These are phyloP conservation scores for Trichosporon coremiiforme DNA, from an alignment of 1,284 basidiomycete genomes.

Conservation along the genomic window DNA sequence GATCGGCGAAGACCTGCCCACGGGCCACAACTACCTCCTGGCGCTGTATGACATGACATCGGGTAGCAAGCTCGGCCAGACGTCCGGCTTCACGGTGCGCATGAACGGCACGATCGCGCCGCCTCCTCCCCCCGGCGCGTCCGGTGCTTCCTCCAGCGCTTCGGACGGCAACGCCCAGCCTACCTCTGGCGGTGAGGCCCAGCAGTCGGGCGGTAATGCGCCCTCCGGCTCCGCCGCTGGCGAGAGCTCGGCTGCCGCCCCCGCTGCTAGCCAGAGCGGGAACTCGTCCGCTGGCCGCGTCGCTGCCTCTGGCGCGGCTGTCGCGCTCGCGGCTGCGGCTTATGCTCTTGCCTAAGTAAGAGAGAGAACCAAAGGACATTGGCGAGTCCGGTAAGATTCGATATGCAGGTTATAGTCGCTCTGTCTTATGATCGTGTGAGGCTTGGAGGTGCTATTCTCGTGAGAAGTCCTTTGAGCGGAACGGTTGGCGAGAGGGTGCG, in stretches of 20 bases:
- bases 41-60: constrained; percentile 10
- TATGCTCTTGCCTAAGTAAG: background rate
- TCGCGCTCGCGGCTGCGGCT: background rate
- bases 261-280: background rate
- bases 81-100: constrained; percentile 1
- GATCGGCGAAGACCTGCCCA: background rate
- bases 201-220: background rate
- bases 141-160: background rate
- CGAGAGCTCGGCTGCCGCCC: background rate
- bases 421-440: too few relatives aligned
- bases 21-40: constrained; percentile 11
- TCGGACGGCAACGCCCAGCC: background rate
- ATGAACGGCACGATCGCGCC: background rate
- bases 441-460: background rate
- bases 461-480: background rate
- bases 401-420: background rate
- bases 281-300: background rate
- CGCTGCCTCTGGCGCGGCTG: background rate
- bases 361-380: background rate
- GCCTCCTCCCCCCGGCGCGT: background rate
- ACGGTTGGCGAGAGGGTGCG: too few relatives aligned
- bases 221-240: background rate
- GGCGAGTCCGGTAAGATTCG: too few relatives aligned
- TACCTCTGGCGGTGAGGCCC: background rate
- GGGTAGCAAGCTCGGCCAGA: constrained; percentile 12